Evolutionary conservation across 2,329 filamentous ascomycete species (phyloP).

Genomic region (Ploettnerulaceae sp.): DNA sequence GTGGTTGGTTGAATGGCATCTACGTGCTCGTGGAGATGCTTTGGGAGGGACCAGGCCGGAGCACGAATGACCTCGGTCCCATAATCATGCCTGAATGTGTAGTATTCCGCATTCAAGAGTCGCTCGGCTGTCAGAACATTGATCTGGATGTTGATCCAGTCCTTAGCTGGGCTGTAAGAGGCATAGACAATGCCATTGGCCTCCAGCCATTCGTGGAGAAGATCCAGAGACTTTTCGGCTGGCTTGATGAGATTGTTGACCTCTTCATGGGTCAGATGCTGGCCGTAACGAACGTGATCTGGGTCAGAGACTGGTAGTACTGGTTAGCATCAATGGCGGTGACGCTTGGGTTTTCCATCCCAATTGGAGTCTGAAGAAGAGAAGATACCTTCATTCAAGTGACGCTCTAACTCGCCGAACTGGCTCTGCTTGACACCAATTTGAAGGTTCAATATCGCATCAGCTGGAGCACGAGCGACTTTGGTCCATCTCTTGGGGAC

Average conservation of each 20-base stretch:
- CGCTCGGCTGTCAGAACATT: slow-evolving; percentile 47
- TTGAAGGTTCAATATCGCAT: slow-evolving; percentile 47
- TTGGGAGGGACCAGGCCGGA: slow-evolving; percentile 53
- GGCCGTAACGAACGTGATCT: slow-evolving; percentile 48
- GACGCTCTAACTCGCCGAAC: slow-evolving; percentile 50
- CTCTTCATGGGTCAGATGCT: slow-evolving; percentile 47
- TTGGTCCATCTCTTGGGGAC: slow-evolving; percentile 48
- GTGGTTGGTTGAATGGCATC: slow-evolving; percentile 57
- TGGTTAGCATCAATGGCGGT: not conserved
- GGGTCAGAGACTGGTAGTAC: slow-evolving; percentile 49
- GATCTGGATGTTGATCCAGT: slow-evolving; percentile 52
- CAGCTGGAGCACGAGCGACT: slow-evolving; percentile 42
- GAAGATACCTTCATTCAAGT: slow-evolving; percentile 46
- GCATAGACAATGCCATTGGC: slow-evolving; percentile 45
- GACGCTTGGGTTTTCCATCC: not conserved
- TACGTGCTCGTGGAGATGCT: slow-evolving; percentile 52
- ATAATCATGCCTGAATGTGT: slow-evolving; percentile 49
- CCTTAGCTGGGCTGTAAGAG: slow-evolving; percentile 47
- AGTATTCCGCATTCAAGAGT: slow-evolving; percentile 49
- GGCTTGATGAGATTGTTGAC: slow-evolving; percentile 51
- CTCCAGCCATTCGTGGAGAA: slow-evolving; percentile 52
- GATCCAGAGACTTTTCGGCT: slow-evolving; percentile 44
- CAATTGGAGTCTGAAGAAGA: not conserved
- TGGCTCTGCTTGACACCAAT: slow-evolving; percentile 55
- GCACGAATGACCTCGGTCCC: slow-evolving; percentile 49